phyloP scores from a whole-genome alignment of 164 flowering plant genomes.

The Cinnamomum chago region DNA sequence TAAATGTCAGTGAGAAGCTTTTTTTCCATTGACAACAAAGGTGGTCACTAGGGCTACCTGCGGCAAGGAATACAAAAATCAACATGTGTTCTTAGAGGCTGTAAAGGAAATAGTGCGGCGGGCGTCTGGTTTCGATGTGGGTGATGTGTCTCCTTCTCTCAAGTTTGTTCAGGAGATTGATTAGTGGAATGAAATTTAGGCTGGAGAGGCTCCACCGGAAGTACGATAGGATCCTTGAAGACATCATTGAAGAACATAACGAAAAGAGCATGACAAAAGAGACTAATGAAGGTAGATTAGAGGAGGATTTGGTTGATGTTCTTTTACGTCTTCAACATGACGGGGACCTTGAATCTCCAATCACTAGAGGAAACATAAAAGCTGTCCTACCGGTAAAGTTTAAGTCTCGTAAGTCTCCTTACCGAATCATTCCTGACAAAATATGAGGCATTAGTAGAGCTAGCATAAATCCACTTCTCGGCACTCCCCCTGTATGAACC shows the following conservation, averaged over 20 bases:
- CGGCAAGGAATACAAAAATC: slow-evolving; percentile 18
- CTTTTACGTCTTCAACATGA: slow-evolving; percentile 3
- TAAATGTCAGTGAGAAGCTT: slow-evolving; percentile 18
- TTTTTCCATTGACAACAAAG: slow-evolving; percentile 10
- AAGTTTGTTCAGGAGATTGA: no score
- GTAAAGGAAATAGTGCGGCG: background rate
- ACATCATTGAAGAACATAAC: background rate
- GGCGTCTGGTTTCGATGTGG: no score
- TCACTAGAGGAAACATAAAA: slow-evolving; percentile 2
- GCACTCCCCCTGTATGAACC: no score
- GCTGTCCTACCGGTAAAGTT: background rate
- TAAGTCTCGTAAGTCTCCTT: background rate
- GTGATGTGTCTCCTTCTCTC: no score
- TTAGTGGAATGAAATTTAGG: no score
- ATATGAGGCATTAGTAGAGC: no score
- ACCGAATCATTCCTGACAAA: no score
- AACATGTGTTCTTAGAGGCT: slow-evolving; percentile 12
- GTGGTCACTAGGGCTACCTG: slow-evolving; percentile 22
- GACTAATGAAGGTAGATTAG: background rate
- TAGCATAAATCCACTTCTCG: no score
- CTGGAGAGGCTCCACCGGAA: background rate
- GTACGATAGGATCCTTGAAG: background rate
- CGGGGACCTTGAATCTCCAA: slow-evolving; percentile 4
- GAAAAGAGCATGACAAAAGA: background rate
- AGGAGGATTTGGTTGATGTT: slow-evolving; percentile 15